phyloP scores from a whole-genome alignment of 148 eudicot species.

The Camellia lanceoleosa region DNA sequence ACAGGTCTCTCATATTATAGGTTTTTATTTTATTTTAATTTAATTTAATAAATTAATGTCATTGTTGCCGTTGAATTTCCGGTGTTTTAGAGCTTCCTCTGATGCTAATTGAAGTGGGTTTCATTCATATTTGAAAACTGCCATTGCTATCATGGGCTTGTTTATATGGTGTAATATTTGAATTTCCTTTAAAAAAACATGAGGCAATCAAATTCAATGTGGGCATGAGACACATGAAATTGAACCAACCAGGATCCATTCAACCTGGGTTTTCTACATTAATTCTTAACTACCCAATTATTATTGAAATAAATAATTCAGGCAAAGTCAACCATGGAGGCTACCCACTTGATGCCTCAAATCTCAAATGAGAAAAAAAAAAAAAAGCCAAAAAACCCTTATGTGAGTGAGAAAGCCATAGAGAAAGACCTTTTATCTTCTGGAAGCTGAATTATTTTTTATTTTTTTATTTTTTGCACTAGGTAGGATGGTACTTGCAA shows the following conservation, averaged over 20 bases:
- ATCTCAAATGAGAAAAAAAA: conserved; percentile 9
- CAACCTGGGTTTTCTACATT: conserved; percentile 11
- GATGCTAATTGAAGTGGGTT: not conserved
- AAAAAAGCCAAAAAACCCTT: not conserved
- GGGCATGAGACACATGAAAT: not conserved
- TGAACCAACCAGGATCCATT: conserved; percentile 30
- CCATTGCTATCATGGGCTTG: not conserved
- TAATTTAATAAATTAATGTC: not conserved
- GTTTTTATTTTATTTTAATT: not conserved
- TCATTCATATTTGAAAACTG: not conserved
- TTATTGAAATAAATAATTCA: conserved; percentile 1
- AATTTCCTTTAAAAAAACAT: not conserved
- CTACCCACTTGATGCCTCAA: conserved; percentile 15
- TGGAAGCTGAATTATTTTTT: not conserved
- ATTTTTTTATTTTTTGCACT: not conserved
- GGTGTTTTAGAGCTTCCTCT: not conserved
- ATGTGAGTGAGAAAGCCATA: conserved; percentile 6
- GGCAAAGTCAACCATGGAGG: conserved; percentile 23
- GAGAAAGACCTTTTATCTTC: not conserved
- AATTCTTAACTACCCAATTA: conserved; percentile 15
- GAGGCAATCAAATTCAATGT: conserved; percentile 3
- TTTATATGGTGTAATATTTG: not conserved
- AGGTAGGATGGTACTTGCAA: too few species aligned
- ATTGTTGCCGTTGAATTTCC: not conserved
- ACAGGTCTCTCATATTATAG: not conserved